Evolutionary conservation across 177 flowering plant genomes (phyloP).

Genomic region (Vitis hybrid): DNA sequence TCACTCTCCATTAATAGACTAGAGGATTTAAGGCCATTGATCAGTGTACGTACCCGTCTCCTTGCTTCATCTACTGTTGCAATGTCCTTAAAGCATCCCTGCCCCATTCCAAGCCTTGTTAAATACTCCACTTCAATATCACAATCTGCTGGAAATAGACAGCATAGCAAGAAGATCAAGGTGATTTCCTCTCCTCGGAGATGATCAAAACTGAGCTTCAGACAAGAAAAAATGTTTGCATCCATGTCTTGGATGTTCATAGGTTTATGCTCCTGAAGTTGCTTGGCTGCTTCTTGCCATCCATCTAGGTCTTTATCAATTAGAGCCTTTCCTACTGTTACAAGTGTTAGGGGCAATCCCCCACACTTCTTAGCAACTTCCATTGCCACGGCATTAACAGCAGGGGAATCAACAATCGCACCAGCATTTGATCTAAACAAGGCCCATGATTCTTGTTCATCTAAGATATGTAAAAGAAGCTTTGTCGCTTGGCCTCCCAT

Average conservation of each 20-base stretch:
- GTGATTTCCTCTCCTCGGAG: background rate
- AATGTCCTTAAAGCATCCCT: background rate
- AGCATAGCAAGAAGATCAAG: conserved; percentile 1
- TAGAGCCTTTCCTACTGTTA: conserved; percentile 4
- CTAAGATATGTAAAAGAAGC: background rate
- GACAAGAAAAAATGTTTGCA: background rate
- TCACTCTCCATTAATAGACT: conserved; percentile 1
- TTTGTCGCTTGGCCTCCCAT: background rate
- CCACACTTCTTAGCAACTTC: conserved; percentile 4
- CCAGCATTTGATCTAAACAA: background rate
- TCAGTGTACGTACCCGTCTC: background rate
- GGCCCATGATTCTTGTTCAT: conserved; percentile 2
- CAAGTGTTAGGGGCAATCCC: background rate
- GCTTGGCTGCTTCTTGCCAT: background rate
- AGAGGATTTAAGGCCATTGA: background rate
- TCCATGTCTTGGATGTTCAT: background rate
- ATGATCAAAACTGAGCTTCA: background rate
- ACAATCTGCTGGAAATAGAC: conserved; percentile 1
- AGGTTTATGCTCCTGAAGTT: background rate
- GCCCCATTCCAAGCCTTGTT: background rate
- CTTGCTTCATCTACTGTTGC: background rate
- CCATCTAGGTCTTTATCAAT: background rate
- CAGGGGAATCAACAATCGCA: background rate
- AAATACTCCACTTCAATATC: background rate
- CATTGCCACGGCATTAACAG: background rate